Base-by-base conservation (phyloP, 2,329 filamentous ascomycete species). In the Apiospora sp. region DNA sequence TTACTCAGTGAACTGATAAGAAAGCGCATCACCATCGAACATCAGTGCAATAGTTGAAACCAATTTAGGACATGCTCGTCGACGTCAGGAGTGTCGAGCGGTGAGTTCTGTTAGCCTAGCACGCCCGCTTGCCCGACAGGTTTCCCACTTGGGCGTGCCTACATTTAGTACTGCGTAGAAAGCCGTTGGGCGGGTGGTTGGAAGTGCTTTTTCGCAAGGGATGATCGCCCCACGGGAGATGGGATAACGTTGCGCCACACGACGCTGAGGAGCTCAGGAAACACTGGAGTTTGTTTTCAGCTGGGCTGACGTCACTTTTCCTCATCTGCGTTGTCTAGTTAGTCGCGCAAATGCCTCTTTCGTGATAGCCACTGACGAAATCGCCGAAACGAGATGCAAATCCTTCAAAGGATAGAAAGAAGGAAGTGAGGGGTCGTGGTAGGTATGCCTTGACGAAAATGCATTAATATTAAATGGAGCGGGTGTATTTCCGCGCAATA, bases 201-300 rank as follows among this genome's bases (percentile, higher is more conserved):
- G 51, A 34, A 34, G 8, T 58, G 19, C 58, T 41, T 64, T 64
- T 24, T n/a, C 5, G 8, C 19, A 27, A 22, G n/a, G n/a, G 34
- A 64, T n/a, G 19, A 22, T 10, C 58, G 34, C 58, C 16, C 34
- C 58, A 64, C 58, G 58, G 49, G 49, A 51, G 10, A 22, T n/a
- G 7, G 49, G 58, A 64, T 16, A 61, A n/a, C 58, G 58, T 41
- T 64, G 49, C 49, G n/a, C 49, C 49, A 51, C 49, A 46, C n/a
- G n/a, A 51, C 3, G 12, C 10, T n/a, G n/a, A 51, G 49, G 8
- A 12, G 4, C 46, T 22, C 19, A 49, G n/a, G 54, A n/a, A 30
- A 61, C 22, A 30, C n/a, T 51, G 49, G 49, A 51, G 49, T n/a
- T 34, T 61, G 22, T 61, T 64, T 61, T 64, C 58, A 64, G 58